Conservation (phyloP, 176 grass and related monocot genomes). For the Tillandsia fasciculata region DNA sequence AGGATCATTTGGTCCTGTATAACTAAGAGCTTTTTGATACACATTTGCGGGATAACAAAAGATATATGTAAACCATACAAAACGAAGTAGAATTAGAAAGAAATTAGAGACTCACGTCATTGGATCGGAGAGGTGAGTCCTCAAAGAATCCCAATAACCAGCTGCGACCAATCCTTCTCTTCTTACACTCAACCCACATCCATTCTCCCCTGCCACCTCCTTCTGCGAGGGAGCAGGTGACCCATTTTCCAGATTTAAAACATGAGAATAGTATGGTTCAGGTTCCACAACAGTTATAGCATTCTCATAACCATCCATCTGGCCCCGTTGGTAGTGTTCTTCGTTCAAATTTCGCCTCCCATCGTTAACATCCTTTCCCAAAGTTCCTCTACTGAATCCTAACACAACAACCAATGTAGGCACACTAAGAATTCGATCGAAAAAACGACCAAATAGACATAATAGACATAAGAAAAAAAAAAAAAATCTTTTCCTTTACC, state of each 20-base stretch:
- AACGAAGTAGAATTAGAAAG: background rate
- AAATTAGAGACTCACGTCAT: conserved; percentile 37
- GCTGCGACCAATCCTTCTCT: conserved; percentile 41
- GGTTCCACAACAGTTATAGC: conserved; percentile 9
- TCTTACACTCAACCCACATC: conserved; percentile 37
- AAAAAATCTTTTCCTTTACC: conserved; percentile 8
- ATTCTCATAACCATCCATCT: conserved; percentile 8
- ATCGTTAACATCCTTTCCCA: conserved; percentile 7
- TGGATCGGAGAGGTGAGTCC: conserved; percentile 50
- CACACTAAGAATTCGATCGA: conserved; percentile 12
- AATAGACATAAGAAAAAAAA: background rate
- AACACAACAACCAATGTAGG: conserved; percentile 2
- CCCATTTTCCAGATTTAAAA: conserved; percentile 18
- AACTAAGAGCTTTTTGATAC: no score
- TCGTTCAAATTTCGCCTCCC: conserved; percentile 13
- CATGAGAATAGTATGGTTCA: conserved; percentile 9
- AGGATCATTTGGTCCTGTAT: no score
- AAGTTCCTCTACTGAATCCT: conserved; percentile 8
- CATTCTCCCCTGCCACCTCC: conserved; percentile 38
- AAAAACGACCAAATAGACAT: background rate
- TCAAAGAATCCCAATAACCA: conserved; percentile 51
- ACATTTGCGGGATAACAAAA: no score
- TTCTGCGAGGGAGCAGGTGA: conserved; percentile 13
- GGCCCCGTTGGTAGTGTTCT: conserved; percentile 18
- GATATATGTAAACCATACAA: background rate